Conservation (phyloP, 2,329 filamentous ascomycete genomes). For the Cordyceps tenuipes region DNA sequence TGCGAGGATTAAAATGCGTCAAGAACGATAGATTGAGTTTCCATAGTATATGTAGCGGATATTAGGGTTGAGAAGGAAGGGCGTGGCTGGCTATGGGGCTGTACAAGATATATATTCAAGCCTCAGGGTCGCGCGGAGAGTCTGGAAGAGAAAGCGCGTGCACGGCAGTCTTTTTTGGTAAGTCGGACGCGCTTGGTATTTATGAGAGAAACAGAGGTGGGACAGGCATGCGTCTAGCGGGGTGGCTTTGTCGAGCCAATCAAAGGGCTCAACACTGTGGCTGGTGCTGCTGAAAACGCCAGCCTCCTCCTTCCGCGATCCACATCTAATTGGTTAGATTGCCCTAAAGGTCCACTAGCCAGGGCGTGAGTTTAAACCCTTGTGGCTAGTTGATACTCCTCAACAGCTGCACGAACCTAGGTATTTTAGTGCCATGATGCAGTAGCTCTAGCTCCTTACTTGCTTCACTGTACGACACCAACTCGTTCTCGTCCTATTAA, state of each 20-base stretch:
- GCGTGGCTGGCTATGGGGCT: background rate
- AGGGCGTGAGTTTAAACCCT: background rate
- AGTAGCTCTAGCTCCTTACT: too few species aligned
- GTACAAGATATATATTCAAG: background rate
- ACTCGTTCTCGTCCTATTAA: too few species aligned
- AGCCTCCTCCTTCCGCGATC: background rate
- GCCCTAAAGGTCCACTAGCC: background rate
- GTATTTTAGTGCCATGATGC: too few species aligned
- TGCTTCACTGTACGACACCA: too few species aligned
- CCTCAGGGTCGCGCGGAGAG: constrained; percentile 19
- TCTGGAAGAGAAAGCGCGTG: constrained; percentile 38
- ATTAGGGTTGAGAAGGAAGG: background rate
- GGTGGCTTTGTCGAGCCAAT: constrained; percentile 26
- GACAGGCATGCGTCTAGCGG: constrained; percentile 31
- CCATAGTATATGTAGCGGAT: background rate
- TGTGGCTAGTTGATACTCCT: background rate
- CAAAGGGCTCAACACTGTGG: background rate
- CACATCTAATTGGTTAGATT: background rate
- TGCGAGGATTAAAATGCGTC: background rate
- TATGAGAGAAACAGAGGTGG: constrained; percentile 33
- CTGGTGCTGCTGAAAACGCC: constrained; percentile 1
- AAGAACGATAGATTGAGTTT: background rate
- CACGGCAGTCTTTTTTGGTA: constrained; percentile 36
- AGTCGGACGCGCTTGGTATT: constrained; percentile 39
- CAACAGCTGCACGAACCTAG: too few species aligned